Base-by-base conservation (phyloP, 2,329 filamentous ascomycete species). In the Beauveria rudraprayagi region DNA sequence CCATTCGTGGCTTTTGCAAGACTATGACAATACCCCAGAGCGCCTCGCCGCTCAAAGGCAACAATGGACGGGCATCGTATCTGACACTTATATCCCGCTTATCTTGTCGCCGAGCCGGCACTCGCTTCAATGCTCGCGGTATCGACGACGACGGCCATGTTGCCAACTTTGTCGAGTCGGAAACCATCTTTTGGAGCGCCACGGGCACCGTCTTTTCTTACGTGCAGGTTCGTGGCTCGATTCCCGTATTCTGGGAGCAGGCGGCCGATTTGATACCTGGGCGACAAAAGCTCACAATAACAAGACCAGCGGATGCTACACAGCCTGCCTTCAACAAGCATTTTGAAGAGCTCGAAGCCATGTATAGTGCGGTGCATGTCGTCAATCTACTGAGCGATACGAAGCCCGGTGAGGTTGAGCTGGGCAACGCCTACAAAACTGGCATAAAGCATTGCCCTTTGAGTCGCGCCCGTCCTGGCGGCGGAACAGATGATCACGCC, bases 141-240 rank as follows among this genome's bases (percentile, higher is more conserved):
- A 96, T 99, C 65, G 94, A 99, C 70, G 94, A 99, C 71, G 92
- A 97, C 70, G 94, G 94, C 16, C 91, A 97, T 68, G 94, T 97
- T 30, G 92, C 94, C 63, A 99, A 99, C 73, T 99, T 96, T 74
- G 94, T 97, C n/a, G 94, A 99, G 74, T 94, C 92, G 0, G 94
- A 99, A 75, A 96, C 92, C 0, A 86, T 93, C 46, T 92, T 95
- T 70, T 96, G 90, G 88, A 88, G 88, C 67, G 89, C 90, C 1
- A 84, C 85, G 1, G 84, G 85, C 3, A 77, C 91, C 7, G 85
- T 91, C 60, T 97, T 97, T 71, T 97, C 94, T 0, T 99, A 97
- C 73, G 91, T 88, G 2, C 94, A 99, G 74, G 85, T 95, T 28
- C 85, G 94, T 67, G 94, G 94, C 43, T 97, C 92, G 7, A 91